Conservation (phyloP, 2,329 filamentous ascomycete genomes). For the Diaporthe vaccinii region DNA sequence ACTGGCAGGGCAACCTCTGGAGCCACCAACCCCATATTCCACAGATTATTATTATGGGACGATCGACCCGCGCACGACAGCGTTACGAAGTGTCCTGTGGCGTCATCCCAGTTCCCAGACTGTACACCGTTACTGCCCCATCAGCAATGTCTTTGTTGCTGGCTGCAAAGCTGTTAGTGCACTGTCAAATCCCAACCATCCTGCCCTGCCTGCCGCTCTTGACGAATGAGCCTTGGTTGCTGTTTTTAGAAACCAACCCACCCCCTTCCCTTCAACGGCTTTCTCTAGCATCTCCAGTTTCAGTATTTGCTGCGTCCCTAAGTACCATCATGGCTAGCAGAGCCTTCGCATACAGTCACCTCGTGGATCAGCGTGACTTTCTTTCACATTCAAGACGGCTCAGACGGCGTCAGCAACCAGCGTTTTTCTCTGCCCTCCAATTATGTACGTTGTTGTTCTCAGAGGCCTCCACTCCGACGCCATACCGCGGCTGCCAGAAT, state of each 20-base stretch:
- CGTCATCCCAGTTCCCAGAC: conserved; percentile 4
- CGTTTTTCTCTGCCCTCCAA: neutral
- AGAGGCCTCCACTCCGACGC: conserved; percentile 13
- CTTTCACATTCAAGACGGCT: neutral
- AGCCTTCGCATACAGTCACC: neutral
- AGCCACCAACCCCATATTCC: conserved; percentile 20
- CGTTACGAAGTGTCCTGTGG: conserved; percentile 10
- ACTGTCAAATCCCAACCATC: conserved; percentile 1
- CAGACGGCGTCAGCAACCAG: neutral
- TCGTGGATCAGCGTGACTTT: neutral
- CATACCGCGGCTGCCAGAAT: neutral
- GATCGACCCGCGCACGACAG: conserved; percentile 21
- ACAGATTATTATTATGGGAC: conserved; percentile 22
- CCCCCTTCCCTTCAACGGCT: conserved; percentile 10
- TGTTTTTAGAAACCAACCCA: conserved; percentile 30
- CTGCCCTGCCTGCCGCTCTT: neutral
- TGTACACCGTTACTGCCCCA: neutral
- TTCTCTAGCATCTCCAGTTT: conserved; percentile 8
- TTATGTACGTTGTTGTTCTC: no score
- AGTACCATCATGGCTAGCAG: neutral
- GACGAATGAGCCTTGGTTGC: neutral
- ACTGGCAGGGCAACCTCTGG: conserved; percentile 6
- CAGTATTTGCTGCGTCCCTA: neutral
- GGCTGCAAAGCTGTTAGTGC: conserved; percentile 16
- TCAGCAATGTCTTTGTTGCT: conserved; percentile 1